These are phyloP conservation scores for Rhizophlyctis rosea DNA, from an alignment of 192 early-diverging fungal genomes.

Conservation along the genomic window DNA sequence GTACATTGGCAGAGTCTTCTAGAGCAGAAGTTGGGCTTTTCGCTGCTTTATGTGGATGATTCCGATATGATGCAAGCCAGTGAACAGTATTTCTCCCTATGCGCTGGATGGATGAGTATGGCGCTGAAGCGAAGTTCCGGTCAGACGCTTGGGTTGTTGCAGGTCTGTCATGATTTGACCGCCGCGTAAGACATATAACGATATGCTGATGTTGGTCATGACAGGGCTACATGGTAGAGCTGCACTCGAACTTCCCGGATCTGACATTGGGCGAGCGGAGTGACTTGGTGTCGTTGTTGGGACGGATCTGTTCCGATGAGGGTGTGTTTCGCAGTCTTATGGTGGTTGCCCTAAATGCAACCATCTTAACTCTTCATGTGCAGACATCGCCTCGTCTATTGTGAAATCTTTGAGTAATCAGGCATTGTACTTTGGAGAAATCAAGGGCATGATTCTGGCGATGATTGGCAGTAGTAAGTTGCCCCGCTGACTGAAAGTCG, in stretches of 20 bases:
- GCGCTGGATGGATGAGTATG: slow-evolving; percentile 30
- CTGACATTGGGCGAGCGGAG: slow-evolving; percentile 31
- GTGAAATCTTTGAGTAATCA: slow-evolving; percentile 36
- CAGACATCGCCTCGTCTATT: slow-evolving; percentile 37
- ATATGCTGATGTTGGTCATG: neutral
- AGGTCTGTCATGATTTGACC: slow-evolving; percentile 31
- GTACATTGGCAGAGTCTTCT: slow-evolving; percentile 18
- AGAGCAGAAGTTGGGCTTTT: slow-evolving; percentile 21
- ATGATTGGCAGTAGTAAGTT: slow-evolving; percentile 3
- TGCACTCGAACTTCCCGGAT: slow-evolving; percentile 47
- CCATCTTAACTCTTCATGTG: neutral
- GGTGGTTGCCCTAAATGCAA: slow-evolving; percentile 8
- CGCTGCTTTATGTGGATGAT: slow-evolving; percentile 37
- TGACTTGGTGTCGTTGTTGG: slow-evolving; percentile 35
- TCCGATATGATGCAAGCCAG: slow-evolving; percentile 29
- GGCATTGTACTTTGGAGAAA: slow-evolving; percentile 47
- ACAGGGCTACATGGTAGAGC: slow-evolving; percentile 43
- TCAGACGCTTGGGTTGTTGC: slow-evolving; percentile 46
- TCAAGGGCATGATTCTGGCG: slow-evolving; percentile 34
- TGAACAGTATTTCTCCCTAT: slow-evolving; percentile 34
- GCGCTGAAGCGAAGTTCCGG: slow-evolving; percentile 33
- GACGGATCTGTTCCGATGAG: slow-evolving; percentile 38
- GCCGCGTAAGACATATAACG: neutral
- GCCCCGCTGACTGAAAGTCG: neutral
- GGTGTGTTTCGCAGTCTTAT: slow-evolving; percentile 19